These are phyloP conservation scores for Penicillium verrucosum DNA, from an alignment of 2,329 filamentous ascomycete genomes.

Conservation along the genomic window DNA sequence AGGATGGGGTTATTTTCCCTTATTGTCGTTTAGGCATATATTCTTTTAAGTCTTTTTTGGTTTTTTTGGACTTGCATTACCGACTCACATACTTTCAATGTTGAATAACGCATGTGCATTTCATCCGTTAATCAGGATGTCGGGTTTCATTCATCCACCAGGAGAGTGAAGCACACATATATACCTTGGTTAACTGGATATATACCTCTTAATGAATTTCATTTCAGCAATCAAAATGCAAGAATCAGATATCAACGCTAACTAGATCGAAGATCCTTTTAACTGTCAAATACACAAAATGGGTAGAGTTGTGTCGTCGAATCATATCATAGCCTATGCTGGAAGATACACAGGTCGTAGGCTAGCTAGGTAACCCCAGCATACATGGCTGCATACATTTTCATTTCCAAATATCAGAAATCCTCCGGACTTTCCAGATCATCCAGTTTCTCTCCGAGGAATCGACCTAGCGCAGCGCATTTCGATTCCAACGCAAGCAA, in stretches of 20 bases:
- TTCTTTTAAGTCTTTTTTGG: not conserved
- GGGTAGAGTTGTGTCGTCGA: not conserved
- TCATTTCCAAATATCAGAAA: conserved; percentile 26
- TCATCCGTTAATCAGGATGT: not conserved
- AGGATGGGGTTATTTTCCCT: not conserved
- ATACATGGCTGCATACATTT: not conserved
- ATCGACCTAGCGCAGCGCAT: conserved; percentile 41
- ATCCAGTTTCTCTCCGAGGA: conserved; percentile 39
- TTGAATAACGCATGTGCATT: not conserved
- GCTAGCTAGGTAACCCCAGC: not conserved
- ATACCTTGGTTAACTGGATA: not conserved
- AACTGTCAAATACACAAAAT: not conserved
- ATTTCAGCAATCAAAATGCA: not conserved
- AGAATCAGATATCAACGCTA: conserved; percentile 1
- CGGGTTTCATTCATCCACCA: not conserved
- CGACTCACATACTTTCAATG: not conserved
- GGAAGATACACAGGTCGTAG: not conserved
- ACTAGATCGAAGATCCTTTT: not conserved
- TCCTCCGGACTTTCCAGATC: conserved; percentile 44
- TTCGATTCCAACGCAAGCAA: conserved; percentile 43
- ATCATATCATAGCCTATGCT: not conserved
- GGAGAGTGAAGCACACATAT: not conserved
- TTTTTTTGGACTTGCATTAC: not conserved
- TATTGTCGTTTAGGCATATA: not conserved
- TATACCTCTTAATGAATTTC: conserved; percentile 7